Base-by-base conservation (phyloP, 257 asterid genomes). In the Catharanthus roseus region DNA sequence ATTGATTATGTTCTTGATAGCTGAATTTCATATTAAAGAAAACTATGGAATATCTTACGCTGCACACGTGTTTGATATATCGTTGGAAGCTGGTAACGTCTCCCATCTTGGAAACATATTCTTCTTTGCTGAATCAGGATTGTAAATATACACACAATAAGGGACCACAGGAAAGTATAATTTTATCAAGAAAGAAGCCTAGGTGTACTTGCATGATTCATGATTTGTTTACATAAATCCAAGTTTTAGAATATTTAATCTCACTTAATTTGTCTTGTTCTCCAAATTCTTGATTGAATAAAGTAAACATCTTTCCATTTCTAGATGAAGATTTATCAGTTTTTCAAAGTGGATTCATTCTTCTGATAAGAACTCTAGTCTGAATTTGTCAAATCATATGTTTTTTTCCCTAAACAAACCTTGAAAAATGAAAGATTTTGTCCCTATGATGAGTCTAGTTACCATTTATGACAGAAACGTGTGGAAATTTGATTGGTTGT, bases 181-280 rank as follows among this genome's bases (percentile, higher is more conserved):
- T 78, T n/a, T 82, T 78, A 75, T 74, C 66, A 50, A 71, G 38
- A 24, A 39, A 65, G 28, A 39, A 24, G 69, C 73, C 71, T 38
- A 76, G 26, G 86, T 83, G 88, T 77, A 81, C 77, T 58, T 60
- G 12, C 19, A 34, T 63, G 55, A 68, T 68, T 73, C 47, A 18
- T 60, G n/a, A 33, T 31, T 76, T 58, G 63, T 50, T 72, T 44
- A n/a, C 19, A 69, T 67, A 58, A 29, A 11, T 26, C 67, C 68
- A 38, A 54, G 24, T 41, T 39, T n/a, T 38, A n/a, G 24, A 39
- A 50, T 45, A 39, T 39, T 1, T 15, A 8, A 24, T 66, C 72
- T 72, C 39, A 18, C 70, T 3, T 47, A 36, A 39, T 66, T 66
- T 73, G 77, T 74, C 77, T 15, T 9, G 33, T 57, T 70, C 5